These are phyloP conservation scores for Thalassiosira profunda DNA, from an alignment of 108 stramenopile genomes.

Conservation along the genomic window DNA sequence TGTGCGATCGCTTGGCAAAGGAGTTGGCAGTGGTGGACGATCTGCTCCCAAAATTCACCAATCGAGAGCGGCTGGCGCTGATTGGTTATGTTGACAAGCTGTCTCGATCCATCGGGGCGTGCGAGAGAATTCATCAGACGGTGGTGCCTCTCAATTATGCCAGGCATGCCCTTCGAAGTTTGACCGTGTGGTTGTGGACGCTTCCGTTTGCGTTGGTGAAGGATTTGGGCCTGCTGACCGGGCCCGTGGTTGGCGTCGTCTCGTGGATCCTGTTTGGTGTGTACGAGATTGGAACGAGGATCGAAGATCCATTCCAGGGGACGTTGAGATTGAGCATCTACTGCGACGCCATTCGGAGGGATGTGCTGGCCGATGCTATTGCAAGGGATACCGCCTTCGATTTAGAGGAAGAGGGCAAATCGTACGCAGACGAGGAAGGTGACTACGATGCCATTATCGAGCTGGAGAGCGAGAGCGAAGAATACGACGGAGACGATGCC, in stretches of 20 bases:
- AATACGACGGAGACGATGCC: conserved; percentile 38
- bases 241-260: conserved; percentile 79
- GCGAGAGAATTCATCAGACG: conserved; percentile 96
- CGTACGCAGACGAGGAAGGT: conserved; percentile 11
- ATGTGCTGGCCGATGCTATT: conserved; percentile 84
- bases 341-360: conserved; percentile 84
- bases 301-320: conserved; percentile 97
- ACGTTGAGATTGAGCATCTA: conserved; percentile 81
- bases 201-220: conserved; percentile 90
- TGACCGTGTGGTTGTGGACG: conserved; percentile 92
- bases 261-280: conserved; percentile 96
- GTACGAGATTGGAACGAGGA: conserved; percentile 93
- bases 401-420: conserved; percentile 34
- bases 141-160: conserved; percentile 96
- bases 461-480: conserved; percentile 50
- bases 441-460: conserved; percentile 42
- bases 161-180: conserved; percentile 89
- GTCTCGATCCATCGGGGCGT: conserved; percentile 79
- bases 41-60: conserved; percentile 62
- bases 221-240: conserved; percentile 82
- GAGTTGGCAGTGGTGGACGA: conserved; percentile 72
- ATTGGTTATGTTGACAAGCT: conserved; percentile 84
- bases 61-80: conserved; percentile 86
- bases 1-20: conserved; percentile 84
- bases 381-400: conserved; percentile 78